These are phyloP conservation scores for Kwoniella newhampshirensis DNA, from an alignment of 768 basidiomycete genomes.

Conservation along the genomic window DNA sequence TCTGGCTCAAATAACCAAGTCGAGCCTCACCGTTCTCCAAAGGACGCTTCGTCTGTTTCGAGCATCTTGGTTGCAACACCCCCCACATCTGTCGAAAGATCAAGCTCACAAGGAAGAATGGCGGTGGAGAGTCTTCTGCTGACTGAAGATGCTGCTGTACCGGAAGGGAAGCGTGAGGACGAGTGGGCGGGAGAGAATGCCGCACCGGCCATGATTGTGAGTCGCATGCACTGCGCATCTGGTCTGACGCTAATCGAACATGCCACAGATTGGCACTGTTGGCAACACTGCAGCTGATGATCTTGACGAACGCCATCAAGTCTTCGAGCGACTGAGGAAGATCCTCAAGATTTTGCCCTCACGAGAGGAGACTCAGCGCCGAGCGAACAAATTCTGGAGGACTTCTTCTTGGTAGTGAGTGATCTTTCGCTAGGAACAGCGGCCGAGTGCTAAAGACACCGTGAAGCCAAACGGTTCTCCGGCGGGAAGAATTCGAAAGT, in stretches of 20 bases:
- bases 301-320: slow-evolving; percentile 27
- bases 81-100: slow-evolving; percentile 3
- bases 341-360: slow-evolving; percentile 38
- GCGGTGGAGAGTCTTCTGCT: slow-evolving; percentile 40
- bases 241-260: background rate
- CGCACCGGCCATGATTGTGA: slow-evolving; percentile 44
- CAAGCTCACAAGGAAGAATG: slow-evolving; percentile 33
- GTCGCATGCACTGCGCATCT: background rate
- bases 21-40: slow-evolving; percentile 10
- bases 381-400: slow-evolving; percentile 30
- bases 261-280: slow-evolving; percentile 24
- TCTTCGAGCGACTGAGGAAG: slow-evolving; percentile 32
- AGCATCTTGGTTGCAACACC: slow-evolving; percentile 28
- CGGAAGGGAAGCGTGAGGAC: slow-evolving; percentile 39
- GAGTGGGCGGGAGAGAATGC: slow-evolving; percentile 49
- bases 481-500: slow-evolving; percentile 34
- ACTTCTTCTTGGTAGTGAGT: slow-evolving; percentile 38
- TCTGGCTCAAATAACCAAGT: slow-evolving; percentile 7
- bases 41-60: slow-evolving; percentile 12
- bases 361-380: slow-evolving; percentile 27
- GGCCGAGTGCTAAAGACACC: background rate
- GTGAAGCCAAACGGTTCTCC: slow-evolving; percentile 33
- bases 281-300: slow-evolving; percentile 22
- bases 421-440: background rate
- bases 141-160: slow-evolving; percentile 32